phyloP scores from a whole-genome alignment of 2,329 filamentous ascomycete genomes.

The Colletotrichum sp. region DNA sequence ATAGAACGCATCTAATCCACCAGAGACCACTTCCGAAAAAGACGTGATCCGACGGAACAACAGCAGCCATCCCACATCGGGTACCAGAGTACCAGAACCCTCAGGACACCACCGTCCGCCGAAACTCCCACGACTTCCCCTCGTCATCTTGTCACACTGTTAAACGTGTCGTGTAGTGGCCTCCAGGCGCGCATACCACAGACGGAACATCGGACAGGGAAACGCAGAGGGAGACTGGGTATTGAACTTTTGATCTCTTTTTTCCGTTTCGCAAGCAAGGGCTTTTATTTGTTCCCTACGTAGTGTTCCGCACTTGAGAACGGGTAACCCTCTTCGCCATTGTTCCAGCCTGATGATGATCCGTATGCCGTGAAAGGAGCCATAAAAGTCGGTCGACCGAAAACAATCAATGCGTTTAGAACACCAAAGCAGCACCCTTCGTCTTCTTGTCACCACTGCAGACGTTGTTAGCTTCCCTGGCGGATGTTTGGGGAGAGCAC shows the following conservation, averaged over 20 bases:
- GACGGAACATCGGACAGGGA: background rate
- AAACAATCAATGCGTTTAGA: slow-evolving; percentile 72
- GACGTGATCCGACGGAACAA: background rate
- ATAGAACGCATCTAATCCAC: slow-evolving; percentile 9
- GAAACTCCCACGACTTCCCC: background rate
- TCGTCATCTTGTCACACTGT: slow-evolving; percentile 8
- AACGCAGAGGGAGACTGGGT: background rate
- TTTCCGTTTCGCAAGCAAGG: slow-evolving; percentile 23
- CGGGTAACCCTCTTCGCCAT: slow-evolving; percentile 53
- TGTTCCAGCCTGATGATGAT: slow-evolving; percentile 39
- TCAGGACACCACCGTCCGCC: slow-evolving; percentile 10
- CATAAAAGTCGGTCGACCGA: slow-evolving; percentile 25
- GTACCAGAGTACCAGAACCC: background rate
- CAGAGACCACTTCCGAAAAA: background rate
- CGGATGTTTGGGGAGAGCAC: background rate
- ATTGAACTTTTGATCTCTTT: slow-evolving; percentile 24
- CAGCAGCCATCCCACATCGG: slow-evolving; percentile 14
- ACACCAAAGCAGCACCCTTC: slow-evolving; percentile 99
- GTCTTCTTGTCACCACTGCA: slow-evolving; percentile 99
- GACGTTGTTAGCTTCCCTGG: background rate
- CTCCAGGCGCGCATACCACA: background rate
- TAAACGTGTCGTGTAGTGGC: background rate
- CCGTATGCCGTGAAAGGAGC: slow-evolving; percentile 27
- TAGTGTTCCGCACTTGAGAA: slow-evolving; percentile 47
- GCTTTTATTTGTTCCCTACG: slow-evolving; percentile 48